Evolutionary conservation across 2,329 filamentous ascomycete genomes (phyloP).

Genomic region (Alternaria rosae): DNA sequence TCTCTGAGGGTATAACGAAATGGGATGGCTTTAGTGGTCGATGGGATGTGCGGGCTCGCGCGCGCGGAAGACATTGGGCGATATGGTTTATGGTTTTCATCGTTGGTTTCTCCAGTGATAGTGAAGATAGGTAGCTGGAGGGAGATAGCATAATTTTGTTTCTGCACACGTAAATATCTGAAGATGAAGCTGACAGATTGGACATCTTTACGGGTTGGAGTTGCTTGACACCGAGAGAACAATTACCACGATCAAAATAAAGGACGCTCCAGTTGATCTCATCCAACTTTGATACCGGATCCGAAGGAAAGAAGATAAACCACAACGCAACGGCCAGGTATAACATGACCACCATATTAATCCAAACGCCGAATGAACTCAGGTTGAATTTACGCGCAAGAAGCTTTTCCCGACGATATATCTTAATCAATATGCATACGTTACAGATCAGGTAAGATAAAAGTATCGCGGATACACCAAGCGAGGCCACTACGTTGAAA

Average conservation of each 20-base stretch:
- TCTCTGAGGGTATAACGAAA: too few relatives aligned
- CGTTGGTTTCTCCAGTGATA: too few relatives aligned
- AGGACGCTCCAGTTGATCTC: slow-evolving; percentile 56
- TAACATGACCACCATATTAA: slow-evolving; percentile 51
- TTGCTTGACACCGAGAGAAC: too few relatives aligned
- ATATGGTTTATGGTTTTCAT: neutral
- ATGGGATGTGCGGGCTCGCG: neutral
- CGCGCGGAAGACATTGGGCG: neutral
- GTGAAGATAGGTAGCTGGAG: neutral
- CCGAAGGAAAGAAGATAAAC: slow-evolving; percentile 53
- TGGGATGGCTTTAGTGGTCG: neutral
- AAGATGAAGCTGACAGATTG: neutral
- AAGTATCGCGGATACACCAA: slow-evolving; percentile 6
- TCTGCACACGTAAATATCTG: neutral
- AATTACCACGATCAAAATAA: too few relatives aligned
- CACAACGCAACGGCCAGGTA: slow-evolving; percentile 51
- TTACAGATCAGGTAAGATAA: slow-evolving; percentile 50
- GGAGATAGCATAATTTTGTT: too few relatives aligned
- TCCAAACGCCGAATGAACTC: slow-evolving; percentile 50
- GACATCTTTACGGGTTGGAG: neutral
- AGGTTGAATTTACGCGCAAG: slow-evolving; percentile 55
- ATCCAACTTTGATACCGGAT: neutral
- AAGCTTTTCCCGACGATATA: slow-evolving; percentile 51
- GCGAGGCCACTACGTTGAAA: slow-evolving; percentile 23
- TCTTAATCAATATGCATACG: slow-evolving; percentile 54